Evolutionary conservation across 2,329 filamentous ascomycete species (phyloP).

Genomic region (Clarireedia sp.): DNA sequence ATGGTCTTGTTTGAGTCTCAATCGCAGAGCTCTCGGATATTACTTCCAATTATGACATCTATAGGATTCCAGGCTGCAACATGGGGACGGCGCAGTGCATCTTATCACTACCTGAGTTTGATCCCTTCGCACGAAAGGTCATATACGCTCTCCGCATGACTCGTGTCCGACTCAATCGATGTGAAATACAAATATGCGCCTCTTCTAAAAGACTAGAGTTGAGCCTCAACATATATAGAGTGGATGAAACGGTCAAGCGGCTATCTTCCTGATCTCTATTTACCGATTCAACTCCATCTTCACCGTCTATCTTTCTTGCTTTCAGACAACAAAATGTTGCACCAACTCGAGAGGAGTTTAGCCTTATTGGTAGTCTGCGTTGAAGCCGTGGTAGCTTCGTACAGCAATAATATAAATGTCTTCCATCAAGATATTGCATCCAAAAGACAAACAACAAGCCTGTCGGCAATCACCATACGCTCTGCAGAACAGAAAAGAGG

Average conservation of each 20-base stretch:
- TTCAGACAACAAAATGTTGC: background rate
- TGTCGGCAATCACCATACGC: conserved; percentile 5
- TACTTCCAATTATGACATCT: background rate
- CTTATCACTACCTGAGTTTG: background rate
- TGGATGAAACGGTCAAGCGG: background rate
- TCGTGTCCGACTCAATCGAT: too few species aligned
- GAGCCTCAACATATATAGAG: background rate
- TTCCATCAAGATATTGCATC: background rate
- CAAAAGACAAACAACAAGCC: background rate
- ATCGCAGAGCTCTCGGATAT: background rate
- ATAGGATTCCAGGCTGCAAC: background rate
- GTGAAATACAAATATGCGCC: too few species aligned
- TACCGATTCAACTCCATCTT: background rate
- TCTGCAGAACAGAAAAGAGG: conserved; percentile 2
- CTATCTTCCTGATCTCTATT: background rate
- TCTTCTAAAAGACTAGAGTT: too few species aligned
- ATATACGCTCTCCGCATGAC: background rate
- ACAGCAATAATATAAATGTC: background rate
- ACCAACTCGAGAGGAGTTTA: background rate
- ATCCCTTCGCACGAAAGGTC: background rate
- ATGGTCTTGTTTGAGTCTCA: too few species aligned
- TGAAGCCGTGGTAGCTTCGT: background rate
- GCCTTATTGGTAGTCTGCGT: background rate
- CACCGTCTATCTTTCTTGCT: background rate
- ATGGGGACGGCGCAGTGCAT: background rate